Evolutionary conservation across 1,284 basidiomycete species (phyloP).

Genomic region (Kalmanozyma brasiliensis): DNA sequence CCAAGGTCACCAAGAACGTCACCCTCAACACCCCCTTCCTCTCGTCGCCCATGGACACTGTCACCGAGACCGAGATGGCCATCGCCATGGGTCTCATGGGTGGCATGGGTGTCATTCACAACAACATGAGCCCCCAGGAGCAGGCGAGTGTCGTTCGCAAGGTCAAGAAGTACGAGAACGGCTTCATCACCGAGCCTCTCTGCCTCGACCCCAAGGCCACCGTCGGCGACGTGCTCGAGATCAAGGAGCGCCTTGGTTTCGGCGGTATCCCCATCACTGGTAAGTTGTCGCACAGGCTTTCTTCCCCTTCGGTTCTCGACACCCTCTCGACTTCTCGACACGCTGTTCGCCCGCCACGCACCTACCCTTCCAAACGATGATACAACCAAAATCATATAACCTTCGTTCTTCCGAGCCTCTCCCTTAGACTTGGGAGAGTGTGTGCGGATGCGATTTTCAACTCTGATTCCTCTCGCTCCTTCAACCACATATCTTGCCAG

Average conservation of each 20-base stretch:
- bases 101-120: conserved; percentile 98
- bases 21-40: conserved; percentile 94
- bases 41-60: conserved; percentile 99
- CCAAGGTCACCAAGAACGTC: conserved; percentile 89
- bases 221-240: conserved; percentile 90
- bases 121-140: conserved; percentile 87
- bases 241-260: conserved; percentile 92
- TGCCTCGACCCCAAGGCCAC: conserved; percentile 80
- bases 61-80: conserved; percentile 97
- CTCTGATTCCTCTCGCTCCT: conserved; percentile 64
- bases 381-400: conserved; percentile 70
- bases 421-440: conserved; percentile 76
- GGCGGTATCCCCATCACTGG: conserved; percentile 98
- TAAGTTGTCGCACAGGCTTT: conserved; percentile 69
- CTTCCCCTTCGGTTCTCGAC: background rate
- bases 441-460: conserved; percentile 74
- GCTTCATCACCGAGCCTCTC: conserved; percentile 92
- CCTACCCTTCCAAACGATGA: conserved; percentile 27
- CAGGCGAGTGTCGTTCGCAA: conserved; percentile 97
- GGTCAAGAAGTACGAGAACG: conserved; percentile 95
- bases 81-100: conserved; percentile 76
- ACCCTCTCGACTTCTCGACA: background rate
- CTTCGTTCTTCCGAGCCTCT: conserved; percentile 86
- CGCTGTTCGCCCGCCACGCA: background rate
- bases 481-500: background rate